Conservation (phyloP, 106 monocot genomes). For the Vanilla planifolia region DNA sequence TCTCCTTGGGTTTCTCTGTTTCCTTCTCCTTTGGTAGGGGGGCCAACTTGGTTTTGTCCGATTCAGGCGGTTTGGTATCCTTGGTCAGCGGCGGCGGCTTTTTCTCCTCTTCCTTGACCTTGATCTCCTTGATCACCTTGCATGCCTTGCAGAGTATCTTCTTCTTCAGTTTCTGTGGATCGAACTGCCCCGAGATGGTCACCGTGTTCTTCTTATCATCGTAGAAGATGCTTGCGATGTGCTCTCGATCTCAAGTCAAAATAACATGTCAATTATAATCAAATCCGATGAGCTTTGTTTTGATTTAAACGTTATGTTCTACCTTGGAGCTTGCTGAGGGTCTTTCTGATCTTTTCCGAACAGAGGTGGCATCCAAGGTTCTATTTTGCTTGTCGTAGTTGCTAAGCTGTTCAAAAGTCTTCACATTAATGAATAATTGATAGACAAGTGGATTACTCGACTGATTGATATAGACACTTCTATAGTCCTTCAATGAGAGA, state of each 20-base stretch:
- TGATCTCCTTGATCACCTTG: conserved; percentile 41
- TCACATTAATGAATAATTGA: no score
- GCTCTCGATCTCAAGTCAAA: conserved; percentile 24
- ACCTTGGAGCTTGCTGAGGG: conserved; percentile 29
- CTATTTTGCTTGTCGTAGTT: no score
- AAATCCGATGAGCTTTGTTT: no score
- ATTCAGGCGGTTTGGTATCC: background rate
- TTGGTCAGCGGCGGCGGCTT: background rate
- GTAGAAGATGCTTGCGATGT: conserved; percentile 25
- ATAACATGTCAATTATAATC: background rate
- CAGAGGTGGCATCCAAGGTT: conserved; percentile 24
- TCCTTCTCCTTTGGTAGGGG: background rate
- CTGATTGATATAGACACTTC: no score
- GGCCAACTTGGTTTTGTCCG: background rate
- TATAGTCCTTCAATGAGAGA: no score
- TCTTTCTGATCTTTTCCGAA: conserved; percentile 28
- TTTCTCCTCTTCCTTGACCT: conserved; percentile 28
- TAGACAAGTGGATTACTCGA: no score
- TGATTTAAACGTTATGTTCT: background rate
- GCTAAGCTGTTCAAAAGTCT: no score
- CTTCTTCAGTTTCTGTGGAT: conserved; percentile 26
- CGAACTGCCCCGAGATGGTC: conserved; percentile 47
- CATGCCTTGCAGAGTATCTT: conserved; percentile 50
- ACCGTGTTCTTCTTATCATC: conserved; percentile 57
- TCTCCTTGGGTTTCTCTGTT: background rate